These are phyloP conservation scores for Phytophthora sp. DNA, from an alignment of 352 stramenopile genomes.

Conservation along the genomic window DNA sequence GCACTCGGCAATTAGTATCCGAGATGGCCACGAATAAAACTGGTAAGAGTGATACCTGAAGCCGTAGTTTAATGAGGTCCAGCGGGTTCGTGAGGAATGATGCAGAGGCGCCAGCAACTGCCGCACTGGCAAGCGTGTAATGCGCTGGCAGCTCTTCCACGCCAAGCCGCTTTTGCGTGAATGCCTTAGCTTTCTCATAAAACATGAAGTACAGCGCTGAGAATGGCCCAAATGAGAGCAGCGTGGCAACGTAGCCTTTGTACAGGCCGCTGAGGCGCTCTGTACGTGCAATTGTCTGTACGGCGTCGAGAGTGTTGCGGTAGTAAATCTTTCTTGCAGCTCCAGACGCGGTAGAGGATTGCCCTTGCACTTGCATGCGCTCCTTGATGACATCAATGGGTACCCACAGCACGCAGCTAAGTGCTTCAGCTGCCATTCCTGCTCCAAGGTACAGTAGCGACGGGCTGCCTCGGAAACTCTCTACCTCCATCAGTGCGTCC, in stretches of 20 bases:
- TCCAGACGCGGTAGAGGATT: neutral
- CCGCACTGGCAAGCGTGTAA: constrained; percentile 73
- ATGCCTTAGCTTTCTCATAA: constrained; percentile 92
- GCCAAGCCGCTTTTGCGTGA: constrained; percentile 47
- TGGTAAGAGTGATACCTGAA: constrained; percentile 81
- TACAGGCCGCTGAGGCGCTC: constrained; percentile 95
- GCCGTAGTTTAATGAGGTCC: constrained; percentile 96
- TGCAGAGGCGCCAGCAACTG: constrained; percentile 88
- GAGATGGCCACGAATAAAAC: neutral
- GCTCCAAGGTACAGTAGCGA: constrained; percentile 77
- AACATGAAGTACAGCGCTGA: constrained; percentile 98
- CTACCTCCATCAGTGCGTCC: constrained; percentile 51
- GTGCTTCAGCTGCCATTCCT: constrained; percentile 73
- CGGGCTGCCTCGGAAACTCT: constrained; percentile 48
- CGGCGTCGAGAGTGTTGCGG: constrained; percentile 89
- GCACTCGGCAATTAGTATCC: constrained; percentile 12
- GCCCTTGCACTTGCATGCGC: constrained; percentile 95
- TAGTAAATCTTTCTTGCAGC: constrained; percentile 76
- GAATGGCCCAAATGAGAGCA: constrained; percentile 97
- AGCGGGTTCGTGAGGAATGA: constrained; percentile 97
- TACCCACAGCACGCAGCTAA: constrained; percentile 97
- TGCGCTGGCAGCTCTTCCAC: constrained; percentile 55
- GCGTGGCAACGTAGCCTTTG: constrained; percentile 94
- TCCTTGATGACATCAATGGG: constrained; percentile 99
- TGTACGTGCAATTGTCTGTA: constrained; percentile 89